Percentiles rank a stretch among this genome's conserved stretches.
Evolutionary conservation across 169 alveolate genomes (phyloP).

Genomic region (Plasmodium vinckei): DNA sequence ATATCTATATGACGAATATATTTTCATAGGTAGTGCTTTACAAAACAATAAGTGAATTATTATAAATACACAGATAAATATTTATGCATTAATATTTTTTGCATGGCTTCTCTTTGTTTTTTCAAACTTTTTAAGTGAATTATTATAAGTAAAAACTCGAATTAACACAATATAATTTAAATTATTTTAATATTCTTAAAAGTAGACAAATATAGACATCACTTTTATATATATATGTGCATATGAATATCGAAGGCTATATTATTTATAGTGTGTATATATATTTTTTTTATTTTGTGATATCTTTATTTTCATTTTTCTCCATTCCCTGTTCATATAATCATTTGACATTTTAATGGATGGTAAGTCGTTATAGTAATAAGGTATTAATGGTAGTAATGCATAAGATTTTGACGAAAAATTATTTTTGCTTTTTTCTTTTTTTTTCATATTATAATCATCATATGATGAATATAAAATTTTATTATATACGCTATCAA

Average conservation of each 20-base stretch:
- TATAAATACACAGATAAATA: no score
- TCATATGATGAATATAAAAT: not conserved
- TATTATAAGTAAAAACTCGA: no score
- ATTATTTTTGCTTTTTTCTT: not conserved
- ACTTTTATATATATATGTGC: not conserved
- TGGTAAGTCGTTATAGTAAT: constrained; percentile 55
- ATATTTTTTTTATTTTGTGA: not conserved
- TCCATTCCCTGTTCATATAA: not conserved
- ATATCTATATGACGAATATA: no score
- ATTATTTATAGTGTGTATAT: no score
- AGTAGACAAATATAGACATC: no score
- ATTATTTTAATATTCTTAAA: no score
- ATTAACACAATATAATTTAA: no score
- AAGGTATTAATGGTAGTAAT: constrained; percentile 38
- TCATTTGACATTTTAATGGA: constrained; percentile 33
- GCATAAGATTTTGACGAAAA: constrained; percentile 11
- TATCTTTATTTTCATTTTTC: not conserved
- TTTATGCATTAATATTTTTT: no score
- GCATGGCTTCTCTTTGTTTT: no score
- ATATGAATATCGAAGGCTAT: not conserved
- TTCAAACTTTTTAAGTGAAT: no score
- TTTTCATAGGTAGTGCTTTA: no score
- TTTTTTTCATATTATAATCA: constrained; percentile 2
- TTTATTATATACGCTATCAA: not conserved
- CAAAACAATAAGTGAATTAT: no score